Conservation (phyloP, 163 green algal species). For the Chlorella variabilis region DNA sequence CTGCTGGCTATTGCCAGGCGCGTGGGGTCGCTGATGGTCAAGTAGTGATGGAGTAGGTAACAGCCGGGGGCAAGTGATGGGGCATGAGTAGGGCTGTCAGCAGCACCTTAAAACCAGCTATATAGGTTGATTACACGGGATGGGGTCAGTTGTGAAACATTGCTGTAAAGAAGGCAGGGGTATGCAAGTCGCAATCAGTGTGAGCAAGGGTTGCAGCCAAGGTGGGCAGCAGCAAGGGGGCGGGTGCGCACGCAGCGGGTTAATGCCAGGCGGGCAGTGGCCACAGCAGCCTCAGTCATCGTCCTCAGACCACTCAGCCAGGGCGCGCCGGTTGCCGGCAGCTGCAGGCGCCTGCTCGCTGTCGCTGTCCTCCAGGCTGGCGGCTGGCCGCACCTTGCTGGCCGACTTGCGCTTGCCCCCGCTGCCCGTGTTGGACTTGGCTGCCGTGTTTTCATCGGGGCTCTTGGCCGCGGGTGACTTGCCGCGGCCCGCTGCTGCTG, state of each 20-base stretch:
- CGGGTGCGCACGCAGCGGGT: too few species aligned
- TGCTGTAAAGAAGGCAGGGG: too few species aligned
- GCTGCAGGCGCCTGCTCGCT: not conserved
- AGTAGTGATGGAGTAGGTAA: too few species aligned
- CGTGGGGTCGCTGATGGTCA: not conserved
- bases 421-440: not conserved
- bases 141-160: too few species aligned
- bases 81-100: too few species aligned
- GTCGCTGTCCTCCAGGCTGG: slow-evolving; percentile 34
- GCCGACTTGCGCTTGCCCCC: not conserved
- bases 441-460: slow-evolving; percentile 25
- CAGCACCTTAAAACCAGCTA: too few species aligned
- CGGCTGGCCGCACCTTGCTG: slow-evolving; percentile 1
- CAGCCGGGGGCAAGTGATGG: too few species aligned
- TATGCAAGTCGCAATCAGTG: too few species aligned
- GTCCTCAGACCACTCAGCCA: slow-evolving; percentile 41
- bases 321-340: not conserved
- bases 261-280: too few species aligned
- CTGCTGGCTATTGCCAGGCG: slow-evolving; percentile 21
- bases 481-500: not conserved
- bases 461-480: not conserved
- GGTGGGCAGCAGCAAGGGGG: too few species aligned
- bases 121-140: too few species aligned
- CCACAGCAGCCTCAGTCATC: slow-evolving; percentile 9
- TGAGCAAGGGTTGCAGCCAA: not conserved